These are phyloP conservation scores for Globisporangium camurandrum DNA, from an alignment of 352 stramenopile species.

Conservation along the genomic window DNA sequence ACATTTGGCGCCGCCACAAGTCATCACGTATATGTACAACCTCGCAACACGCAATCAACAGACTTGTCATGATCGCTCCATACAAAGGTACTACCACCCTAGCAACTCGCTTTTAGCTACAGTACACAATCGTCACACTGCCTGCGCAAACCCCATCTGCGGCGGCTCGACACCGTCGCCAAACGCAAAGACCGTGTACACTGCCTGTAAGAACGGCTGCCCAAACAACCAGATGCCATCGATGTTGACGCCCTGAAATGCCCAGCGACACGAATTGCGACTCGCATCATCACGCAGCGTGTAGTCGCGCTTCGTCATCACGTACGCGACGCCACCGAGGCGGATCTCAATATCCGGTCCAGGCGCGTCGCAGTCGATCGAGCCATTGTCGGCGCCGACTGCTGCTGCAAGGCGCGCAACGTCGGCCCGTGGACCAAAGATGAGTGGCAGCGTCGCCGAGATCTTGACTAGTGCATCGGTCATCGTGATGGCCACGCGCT, in stretches of 20 bases:
- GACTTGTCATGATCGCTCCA: too few relatives aligned
- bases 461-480: not conserved
- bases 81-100: too few relatives aligned
- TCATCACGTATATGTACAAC: too few relatives aligned
- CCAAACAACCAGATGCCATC: not conserved
- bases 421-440: not conserved
- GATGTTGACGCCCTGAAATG: not conserved
- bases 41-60: too few relatives aligned
- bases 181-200: not conserved
- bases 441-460: not conserved
- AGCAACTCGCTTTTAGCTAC: too few relatives aligned
- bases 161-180: not conserved
- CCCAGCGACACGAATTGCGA: not conserved
- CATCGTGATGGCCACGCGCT: not conserved
- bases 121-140: not conserved
- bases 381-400: not conserved
- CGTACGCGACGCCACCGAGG: not conserved
- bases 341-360: conserved; percentile 1
- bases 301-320: conserved; percentile 6
- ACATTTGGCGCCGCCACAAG: too few relatives aligned
- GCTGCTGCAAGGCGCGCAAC: not conserved
- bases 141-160: not conserved
- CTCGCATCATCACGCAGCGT: not conserved
- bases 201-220: not conserved
- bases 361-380: not conserved